Percentiles rank a stretch among this genome's conserved stretches.
These are phyloP conservation scores for Saccharomycopsis hybrid DNA, from an alignment of 1,139 yeast species.

Conservation along the genomic window DNA sequence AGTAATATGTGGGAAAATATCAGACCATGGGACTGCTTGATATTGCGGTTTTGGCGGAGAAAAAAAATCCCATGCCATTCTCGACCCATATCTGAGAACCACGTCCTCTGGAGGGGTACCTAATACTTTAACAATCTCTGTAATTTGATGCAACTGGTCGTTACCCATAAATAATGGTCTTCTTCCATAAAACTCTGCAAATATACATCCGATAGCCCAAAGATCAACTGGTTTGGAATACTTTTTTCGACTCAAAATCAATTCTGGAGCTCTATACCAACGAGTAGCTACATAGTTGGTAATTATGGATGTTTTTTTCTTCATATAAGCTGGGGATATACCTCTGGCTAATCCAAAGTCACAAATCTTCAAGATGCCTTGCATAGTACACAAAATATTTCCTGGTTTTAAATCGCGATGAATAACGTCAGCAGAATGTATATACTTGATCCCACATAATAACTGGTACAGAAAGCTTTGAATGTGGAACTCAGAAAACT, in stretches of 20 bases:
- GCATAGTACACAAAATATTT: slow-evolving; percentile 64
- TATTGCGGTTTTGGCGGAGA: slow-evolving; percentile 36
- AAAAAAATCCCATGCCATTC: slow-evolving; percentile 35
- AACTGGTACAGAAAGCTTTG: slow-evolving; percentile 73
- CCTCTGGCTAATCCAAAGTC: slow-evolving; percentile 90
- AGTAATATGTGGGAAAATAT: slow-evolving; percentile 55
- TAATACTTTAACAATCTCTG: slow-evolving; percentile 53
- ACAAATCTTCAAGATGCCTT: slow-evolving; percentile 71
- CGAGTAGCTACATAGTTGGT: slow-evolving; percentile 91
- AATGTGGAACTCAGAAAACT: slow-evolving; percentile 78
- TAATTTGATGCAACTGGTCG: slow-evolving; percentile 57
- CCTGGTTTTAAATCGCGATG: slow-evolving; percentile 88
- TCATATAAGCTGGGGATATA: slow-evolving; percentile 40
- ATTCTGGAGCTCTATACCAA: slow-evolving; percentile 94
- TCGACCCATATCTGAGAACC: slow-evolving; percentile 30
- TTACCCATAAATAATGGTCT: slow-evolving; percentile 68
- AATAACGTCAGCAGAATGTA: slow-evolving; percentile 79
- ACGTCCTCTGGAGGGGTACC: slow-evolving; percentile 53
- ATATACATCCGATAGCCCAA: slow-evolving; percentile 81
- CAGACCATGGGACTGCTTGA: slow-evolving; percentile 39
- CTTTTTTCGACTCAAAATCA: slow-evolving; percentile 55
- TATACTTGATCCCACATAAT: slow-evolving; percentile 71
- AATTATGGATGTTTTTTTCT: slow-evolving; percentile 34
- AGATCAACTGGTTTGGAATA: slow-evolving; percentile 59
- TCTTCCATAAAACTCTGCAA: slow-evolving; percentile 68